Base-by-base conservation (phyloP, 2,329 filamentous ascomycete species). In the Arthroderma sp. region DNA sequence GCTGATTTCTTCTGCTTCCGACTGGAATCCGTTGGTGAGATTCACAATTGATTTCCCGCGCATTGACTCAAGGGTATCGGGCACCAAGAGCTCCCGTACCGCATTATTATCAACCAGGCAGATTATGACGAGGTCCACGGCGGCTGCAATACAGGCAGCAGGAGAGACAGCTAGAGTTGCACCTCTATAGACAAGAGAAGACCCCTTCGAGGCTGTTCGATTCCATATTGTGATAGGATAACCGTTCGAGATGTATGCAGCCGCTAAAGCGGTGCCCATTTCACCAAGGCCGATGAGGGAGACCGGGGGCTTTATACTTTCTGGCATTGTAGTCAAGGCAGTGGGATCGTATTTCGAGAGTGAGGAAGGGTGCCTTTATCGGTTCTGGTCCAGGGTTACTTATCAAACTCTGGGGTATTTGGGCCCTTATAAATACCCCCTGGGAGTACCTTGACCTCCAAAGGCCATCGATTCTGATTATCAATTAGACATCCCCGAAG, bases 241-340 rank as follows among this genome's bases (percentile, higher is more conserved):
- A 15, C 5, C 8, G 4, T 36, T 11, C 28, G n/a, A 30, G 9
- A 42, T 32, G 44, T 42, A 42, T 6, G 40, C 22, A 33, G 44
- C 27, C 27, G 39, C 33, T 8, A 46, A 39, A 29, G 32, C 31
- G n/a, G 34, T 30, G 34, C 43, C 43, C 43, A 45, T 45, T 28
- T 11, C 43, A n/a, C 43, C 43, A 7, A 42, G 38, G 37, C 43
- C 43, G 38, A 45, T 22, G 38, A 45, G 15, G 38, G 11, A 27
- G 28, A 40, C 38, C 15, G 15, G 15, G 15, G 15, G 15, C 15
- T 22, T 22, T 22, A 22, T 22, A 22, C 15, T 22, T 22, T 22
- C 15, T 22, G 15, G 15, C 15, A 22, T 22, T 22, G 15, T 22
- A 22, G 15, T 22, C 15, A 22, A 22, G 15, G 15, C 15, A 3